Evolutionary conservation across 495 filamentous ascomycete species (phyloP), one percentile per base, ranked within the genome.

Genomic region (Durotheca rogersii): DNA sequence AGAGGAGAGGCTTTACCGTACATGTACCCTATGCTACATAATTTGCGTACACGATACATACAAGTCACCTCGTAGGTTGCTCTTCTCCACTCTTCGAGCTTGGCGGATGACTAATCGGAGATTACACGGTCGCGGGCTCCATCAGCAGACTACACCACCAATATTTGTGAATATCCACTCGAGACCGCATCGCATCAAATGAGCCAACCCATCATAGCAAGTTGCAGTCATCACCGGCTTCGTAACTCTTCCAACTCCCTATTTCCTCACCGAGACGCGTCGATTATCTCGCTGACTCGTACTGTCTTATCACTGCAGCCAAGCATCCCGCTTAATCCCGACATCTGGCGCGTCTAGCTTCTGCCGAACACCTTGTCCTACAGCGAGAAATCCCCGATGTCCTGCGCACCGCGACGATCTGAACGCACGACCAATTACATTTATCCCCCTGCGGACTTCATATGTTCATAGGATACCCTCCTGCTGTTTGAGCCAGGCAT

Each of bases 211-310:
- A 18, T 30, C 19, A 5, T 39, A 40, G 20, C 35, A 37, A 53
- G 15, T 1, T 25, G 27, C 50, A 37, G 23, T 50, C 17, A 19
- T 37, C 6, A 33, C 29, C 32, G n/a, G 9, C 41, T 38, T 29
- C 3, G 35, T 16, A 11, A 34, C 35, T 17, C 11, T 36, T 41
- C 45, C 17, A 23, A 32, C 12, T 37, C 10, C 32, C 30, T 30
- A 21, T 51, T 47, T 42, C 17, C 6, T 3, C 2, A 33, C 7
- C 2, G 32, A 47, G 21, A 65, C 61, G 61, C 51, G 61, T 52
- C 44, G 29, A 53, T 47, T 34, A 7, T 6, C 7, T 17, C 10
- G 1, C 27, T 17, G n/a, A 37, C 30, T 16, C n/a, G 12, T 3
- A 17, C n/a, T 14, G 17, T 27, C 6, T 18, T 21, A 25, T 7